phyloP scores from a whole-genome alignment of 129 eudicot genomes.

The Flaveria linearis region DNA sequence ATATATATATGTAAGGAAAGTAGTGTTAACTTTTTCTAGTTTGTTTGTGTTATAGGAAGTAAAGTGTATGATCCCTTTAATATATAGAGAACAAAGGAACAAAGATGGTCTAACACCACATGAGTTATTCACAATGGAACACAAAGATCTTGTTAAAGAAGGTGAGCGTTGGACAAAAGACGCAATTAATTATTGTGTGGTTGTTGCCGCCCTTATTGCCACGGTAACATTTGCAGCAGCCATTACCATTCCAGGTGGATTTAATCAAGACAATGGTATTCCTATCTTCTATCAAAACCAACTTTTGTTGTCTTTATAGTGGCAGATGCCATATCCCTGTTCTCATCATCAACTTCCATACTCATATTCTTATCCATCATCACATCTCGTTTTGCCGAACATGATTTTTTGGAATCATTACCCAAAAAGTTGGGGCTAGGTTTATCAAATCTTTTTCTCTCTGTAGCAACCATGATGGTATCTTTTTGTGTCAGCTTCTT shows the following conservation, averaged over 20 bases:
- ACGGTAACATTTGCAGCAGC: slow-evolving; percentile 4
- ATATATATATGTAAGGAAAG: background rate
- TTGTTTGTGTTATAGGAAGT: slow-evolving; percentile 2
- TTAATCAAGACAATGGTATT: background rate
- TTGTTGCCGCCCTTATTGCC: slow-evolving; percentile 9
- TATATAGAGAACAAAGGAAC: background rate
- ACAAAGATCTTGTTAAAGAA: background rate
- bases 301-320: background rate
- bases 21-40: background rate
- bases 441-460: background rate
- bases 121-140: slow-evolving; percentile 13
- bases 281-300: background rate
- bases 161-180: slow-evolving; percentile 5
- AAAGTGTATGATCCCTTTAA: background rate
- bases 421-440: background rate
- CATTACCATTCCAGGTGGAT: slow-evolving; percentile 11
- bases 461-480: background rate
- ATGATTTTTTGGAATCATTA: background rate
- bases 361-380: background rate
- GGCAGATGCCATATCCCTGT: slow-evolving; percentile 1
- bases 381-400: background rate
- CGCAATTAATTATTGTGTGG: background rate
- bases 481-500: background rate
- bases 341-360: background rate
- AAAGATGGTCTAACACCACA: slow-evolving; percentile 18